Evolutionary conservation across 768 basidiomycete genomes (phyloP).

Genomic region (Auriculariales sp.): DNA sequence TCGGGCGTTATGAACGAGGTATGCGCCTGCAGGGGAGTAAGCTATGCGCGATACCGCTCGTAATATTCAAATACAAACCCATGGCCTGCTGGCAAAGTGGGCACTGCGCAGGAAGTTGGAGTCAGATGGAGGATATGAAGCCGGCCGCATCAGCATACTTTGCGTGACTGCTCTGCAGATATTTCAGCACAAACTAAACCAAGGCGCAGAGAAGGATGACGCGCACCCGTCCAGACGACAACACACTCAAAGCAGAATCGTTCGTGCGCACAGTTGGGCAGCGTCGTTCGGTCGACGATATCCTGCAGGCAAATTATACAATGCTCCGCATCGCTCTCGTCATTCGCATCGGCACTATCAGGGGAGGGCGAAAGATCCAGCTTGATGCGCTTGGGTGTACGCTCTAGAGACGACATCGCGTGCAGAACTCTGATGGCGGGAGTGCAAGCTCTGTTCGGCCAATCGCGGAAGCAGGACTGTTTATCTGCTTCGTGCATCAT

Average conservation of each 20-base stretch:
- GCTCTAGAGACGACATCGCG: conserved; percentile 5
- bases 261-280: conserved; percentile 71
- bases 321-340: conserved; percentile 35
- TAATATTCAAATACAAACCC: conserved; percentile 16
- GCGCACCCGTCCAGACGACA: conserved; percentile 67
- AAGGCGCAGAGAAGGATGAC: neutral
- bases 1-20: conserved; percentile 71
- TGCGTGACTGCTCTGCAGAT: conserved; percentile 15
- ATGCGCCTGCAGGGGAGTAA: conserved; percentile 24
- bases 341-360: conserved; percentile 7
- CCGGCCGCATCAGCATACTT: conserved; percentile 5
- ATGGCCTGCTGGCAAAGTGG: conserved; percentile 58
- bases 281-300: conserved; percentile 61
- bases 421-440: too few relatives aligned
- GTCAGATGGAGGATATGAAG: conserved; percentile 1
- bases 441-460: too few relatives aligned
- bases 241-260: conserved; percentile 92
- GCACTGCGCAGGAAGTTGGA: conserved; percentile 66
- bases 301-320: conserved; percentile 81
- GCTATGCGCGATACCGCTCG: conserved; percentile 4
- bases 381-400: conserved; percentile 25
- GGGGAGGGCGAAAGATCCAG: conserved; percentile 15
- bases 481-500: too few relatives aligned
- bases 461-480: too few relatives aligned
- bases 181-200: neutral